Conservation (phyloP, 2,329 filamentous ascomycete species). For the Pestalotiopsis sp. region DNA sequence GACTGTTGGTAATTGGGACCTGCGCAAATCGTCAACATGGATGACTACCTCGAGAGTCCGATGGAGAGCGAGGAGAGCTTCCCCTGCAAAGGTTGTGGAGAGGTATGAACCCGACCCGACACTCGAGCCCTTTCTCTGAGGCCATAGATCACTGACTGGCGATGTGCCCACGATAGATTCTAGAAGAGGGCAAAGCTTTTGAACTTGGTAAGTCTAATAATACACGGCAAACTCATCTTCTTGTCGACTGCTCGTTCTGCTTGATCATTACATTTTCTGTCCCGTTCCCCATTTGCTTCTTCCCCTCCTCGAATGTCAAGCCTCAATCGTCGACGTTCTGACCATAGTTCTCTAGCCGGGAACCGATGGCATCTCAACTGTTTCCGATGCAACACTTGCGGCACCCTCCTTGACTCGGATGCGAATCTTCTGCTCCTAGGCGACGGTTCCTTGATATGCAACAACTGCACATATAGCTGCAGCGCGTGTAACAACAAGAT, state of each 20-base stretch:
- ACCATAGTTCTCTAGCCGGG: constrained; percentile 62
- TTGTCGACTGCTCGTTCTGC: background rate
- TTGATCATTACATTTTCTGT: background rate
- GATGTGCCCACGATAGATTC: constrained; percentile 60
- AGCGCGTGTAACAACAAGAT: constrained; percentile 97
- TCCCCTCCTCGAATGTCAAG: constrained; percentile 12
- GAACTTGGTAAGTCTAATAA: constrained; percentile 72
- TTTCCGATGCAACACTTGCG: constrained; percentile 96
- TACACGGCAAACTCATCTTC: constrained; percentile 1
- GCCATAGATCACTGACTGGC: constrained; percentile 21
- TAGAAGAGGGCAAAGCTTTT: constrained; percentile 98
- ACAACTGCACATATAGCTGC: constrained; percentile 99
- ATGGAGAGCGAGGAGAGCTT: constrained; percentile 82
- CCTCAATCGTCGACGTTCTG: constrained; percentile 21
- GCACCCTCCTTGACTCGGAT: constrained; percentile 94
- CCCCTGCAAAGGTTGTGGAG: constrained; percentile 90
- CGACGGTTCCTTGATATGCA: constrained; percentile 97
- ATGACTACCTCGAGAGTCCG: constrained; percentile 63
- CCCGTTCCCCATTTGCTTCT: background rate
- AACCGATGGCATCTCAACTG: constrained; percentile 99
- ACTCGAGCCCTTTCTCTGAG: constrained; percentile 16
- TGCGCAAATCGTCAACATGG: constrained; percentile 42
- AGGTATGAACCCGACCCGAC: constrained; percentile 56
- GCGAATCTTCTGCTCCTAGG: constrained; percentile 95
- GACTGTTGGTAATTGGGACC: background rate